Conservation (phyloP, 208 protist genomes). For the Acanthamoeba lenticulata region DNA sequence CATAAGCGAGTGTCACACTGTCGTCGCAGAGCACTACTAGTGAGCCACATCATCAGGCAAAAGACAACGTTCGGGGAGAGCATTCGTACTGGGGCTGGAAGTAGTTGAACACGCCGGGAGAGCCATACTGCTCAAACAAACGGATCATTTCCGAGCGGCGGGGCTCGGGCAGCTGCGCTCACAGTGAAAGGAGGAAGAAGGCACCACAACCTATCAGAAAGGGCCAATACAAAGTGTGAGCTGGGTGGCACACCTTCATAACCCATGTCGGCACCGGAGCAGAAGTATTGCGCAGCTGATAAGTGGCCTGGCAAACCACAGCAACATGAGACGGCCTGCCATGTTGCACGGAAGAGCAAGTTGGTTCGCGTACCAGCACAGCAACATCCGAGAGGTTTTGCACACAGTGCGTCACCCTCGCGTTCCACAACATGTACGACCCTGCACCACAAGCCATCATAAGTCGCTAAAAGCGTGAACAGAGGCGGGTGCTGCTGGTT, state of each 20-base stretch:
- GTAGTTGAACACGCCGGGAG: background rate
- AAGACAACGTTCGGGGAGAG: too few relatives aligned
- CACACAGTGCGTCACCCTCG: background rate
- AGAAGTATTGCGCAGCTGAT: background rate
- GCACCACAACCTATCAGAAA: background rate
- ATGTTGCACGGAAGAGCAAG: background rate
- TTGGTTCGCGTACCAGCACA: background rate
- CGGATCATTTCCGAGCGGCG: conserved; percentile 6
- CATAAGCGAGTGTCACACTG: conserved; percentile 23
- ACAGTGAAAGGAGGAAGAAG: background rate
- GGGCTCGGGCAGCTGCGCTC: conserved; percentile 15
- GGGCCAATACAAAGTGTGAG: too few relatives aligned
- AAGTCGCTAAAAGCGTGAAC: background rate
- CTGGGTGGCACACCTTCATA: background rate
- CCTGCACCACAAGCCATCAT: background rate
- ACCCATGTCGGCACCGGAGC: conserved; percentile 5
- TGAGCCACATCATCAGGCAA: background rate
- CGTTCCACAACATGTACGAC: conserved; percentile 34
- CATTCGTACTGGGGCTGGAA: conserved; percentile 46
- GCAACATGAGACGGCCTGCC: too few relatives aligned
- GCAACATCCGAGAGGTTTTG: background rate
- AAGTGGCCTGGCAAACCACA: background rate
- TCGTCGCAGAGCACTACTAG: background rate
- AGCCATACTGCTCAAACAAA: conserved; percentile 6
- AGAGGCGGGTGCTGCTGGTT: too few relatives aligned